Percentiles rank a stretch among this genome's conserved stretches.
phyloP scores from a whole-genome alignment of 108 stramenopile species.

The Thalassiosira profunda region DNA sequence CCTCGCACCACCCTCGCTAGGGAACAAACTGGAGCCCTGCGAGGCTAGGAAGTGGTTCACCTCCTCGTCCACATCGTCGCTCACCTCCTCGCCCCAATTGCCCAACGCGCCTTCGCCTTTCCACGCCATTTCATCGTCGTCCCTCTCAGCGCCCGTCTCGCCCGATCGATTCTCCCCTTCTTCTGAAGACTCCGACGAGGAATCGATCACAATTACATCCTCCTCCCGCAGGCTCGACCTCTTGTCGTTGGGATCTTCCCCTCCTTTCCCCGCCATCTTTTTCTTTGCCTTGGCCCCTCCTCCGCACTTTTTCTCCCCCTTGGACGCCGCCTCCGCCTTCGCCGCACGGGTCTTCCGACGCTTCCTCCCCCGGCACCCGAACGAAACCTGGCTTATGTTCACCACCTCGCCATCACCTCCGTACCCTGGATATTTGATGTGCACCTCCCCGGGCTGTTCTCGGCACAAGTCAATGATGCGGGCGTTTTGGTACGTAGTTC shows the following conservation, averaged over 20 bases:
- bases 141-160: no score
- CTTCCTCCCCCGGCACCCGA: background rate
- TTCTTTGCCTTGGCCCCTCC: background rate
- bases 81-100: background rate
- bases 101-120: background rate
- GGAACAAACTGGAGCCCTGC: no score
- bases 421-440: no score
- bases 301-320: background rate
- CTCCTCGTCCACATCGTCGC: conserved; percentile 4
- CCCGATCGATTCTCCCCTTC: background rate
- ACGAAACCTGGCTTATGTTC: background rate
- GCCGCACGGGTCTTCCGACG: no score
- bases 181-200: background rate
- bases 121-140: background rate
- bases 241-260: background rate
- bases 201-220: background rate
- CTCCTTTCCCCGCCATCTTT: background rate
- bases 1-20: no score
- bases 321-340: no score
- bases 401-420: background rate
- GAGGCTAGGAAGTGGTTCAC: no score
- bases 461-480: background rate
- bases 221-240: background rate
- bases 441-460: background rate
- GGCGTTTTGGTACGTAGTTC: background rate